phyloP scores from a whole-genome alignment of 768 basidiomycete species.

The Calvatia gigantea region DNA sequence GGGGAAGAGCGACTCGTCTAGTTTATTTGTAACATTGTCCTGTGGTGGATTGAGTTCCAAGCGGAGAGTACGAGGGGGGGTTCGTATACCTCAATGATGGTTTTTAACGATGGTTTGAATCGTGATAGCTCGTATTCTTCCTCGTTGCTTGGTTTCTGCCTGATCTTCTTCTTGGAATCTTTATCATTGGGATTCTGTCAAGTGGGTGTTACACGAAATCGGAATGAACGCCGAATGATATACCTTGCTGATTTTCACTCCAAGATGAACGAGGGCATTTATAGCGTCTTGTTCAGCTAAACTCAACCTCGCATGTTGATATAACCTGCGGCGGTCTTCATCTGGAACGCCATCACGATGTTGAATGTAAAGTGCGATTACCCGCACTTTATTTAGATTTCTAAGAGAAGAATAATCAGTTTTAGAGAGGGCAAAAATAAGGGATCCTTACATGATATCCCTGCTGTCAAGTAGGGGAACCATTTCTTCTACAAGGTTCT shows the following conservation, averaged over 20 bases:
- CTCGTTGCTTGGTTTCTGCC: slow-evolving; percentile 70
- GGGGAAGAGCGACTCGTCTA: slow-evolving; percentile 81
- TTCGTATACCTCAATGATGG: slow-evolving; percentile 73
- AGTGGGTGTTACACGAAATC: neutral
- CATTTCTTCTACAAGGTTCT: slow-evolving; percentile 96
- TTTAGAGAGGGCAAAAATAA: slow-evolving; percentile 1
- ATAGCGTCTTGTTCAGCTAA: slow-evolving; percentile 91
- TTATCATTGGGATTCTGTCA: slow-evolving; percentile 68
- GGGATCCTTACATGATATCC: slow-evolving; percentile 64
- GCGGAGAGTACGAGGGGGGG: neutral
- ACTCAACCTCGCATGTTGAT: slow-evolving; percentile 89
- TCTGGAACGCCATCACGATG: slow-evolving; percentile 97
- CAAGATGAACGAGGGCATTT: slow-evolving; percentile 80
- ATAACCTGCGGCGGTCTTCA: slow-evolving; percentile 90
- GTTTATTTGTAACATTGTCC: slow-evolving; percentile 79
- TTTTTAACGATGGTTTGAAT: slow-evolving; percentile 79
- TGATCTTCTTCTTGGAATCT: slow-evolving; percentile 77
- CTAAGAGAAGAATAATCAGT: slow-evolving; percentile 36
- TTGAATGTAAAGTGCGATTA: slow-evolving; percentile 94
- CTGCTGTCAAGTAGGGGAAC: slow-evolving; percentile 90
- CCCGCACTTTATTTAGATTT: slow-evolving; percentile 89
- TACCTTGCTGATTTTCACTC: slow-evolving; percentile 82
- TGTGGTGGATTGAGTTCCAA: slow-evolving; percentile 24
- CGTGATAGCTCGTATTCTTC: slow-evolving; percentile 97
- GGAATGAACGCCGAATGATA: slow-evolving; percentile 17